Conservation (phyloP, 2,329 filamentous ascomycete species). For the Coniochaeta prunicola region DNA sequence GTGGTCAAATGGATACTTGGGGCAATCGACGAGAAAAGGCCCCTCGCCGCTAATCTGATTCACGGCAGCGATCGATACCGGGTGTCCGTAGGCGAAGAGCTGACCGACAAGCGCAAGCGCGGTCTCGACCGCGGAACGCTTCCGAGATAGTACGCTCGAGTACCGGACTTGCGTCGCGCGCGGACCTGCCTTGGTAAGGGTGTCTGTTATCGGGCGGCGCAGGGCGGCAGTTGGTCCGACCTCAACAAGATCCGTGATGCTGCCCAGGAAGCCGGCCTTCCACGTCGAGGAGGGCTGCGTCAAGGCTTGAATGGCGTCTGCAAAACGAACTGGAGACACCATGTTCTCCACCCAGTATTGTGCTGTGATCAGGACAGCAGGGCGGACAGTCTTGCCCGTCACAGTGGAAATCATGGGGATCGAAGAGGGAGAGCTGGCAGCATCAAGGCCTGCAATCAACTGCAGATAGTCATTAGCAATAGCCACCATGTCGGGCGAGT, state of each 20-base stretch:
- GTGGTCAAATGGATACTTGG: constrained; percentile 34
- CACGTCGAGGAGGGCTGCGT: constrained; percentile 9
- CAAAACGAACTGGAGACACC: constrained; percentile 23
- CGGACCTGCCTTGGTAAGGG: constrained; percentile 11
- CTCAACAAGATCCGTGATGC: constrained; percentile 20
- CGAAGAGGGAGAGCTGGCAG: constrained; percentile 4
- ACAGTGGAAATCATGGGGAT: constrained; percentile 15
- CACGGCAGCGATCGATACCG: constrained; percentile 14
- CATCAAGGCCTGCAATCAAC: constrained; percentile 5
- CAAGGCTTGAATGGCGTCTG: constrained; percentile 16
- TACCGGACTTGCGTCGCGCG: constrained; percentile 13
- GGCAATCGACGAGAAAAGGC: constrained; percentile 22
- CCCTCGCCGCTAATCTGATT: constrained; percentile 7
- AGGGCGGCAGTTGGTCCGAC: constrained; percentile 22
- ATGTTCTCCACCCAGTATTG: constrained; percentile 28
- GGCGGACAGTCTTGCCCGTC: constrained; percentile 6
- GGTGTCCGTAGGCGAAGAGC: constrained; percentile 17
- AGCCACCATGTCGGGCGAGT: constrained; percentile 16
- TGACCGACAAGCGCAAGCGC: constrained; percentile 16
- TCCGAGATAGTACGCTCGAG: constrained; percentile 11
- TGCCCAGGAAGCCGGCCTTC: constrained; percentile 2
- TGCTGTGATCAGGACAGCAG: not conserved
- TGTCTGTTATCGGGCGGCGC: constrained; percentile 19
- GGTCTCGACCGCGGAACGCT: constrained; percentile 12
- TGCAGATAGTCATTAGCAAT: too few relatives aligned